Conservation (phyloP, 345 rosid genomes). For the Eucalyptus viminalis region DNA sequence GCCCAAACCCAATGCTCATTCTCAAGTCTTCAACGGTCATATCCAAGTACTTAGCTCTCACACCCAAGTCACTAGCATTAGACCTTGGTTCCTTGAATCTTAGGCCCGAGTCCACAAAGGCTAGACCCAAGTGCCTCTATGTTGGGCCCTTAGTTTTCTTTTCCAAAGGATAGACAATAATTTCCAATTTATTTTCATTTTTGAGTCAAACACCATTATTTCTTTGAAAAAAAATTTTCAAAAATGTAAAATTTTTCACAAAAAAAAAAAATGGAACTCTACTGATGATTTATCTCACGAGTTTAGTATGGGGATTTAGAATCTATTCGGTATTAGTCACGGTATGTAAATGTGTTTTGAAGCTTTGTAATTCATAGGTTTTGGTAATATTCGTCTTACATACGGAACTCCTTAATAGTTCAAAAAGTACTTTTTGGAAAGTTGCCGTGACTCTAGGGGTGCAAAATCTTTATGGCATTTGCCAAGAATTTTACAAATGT, state of each 20-base stretch:
- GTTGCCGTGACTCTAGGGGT: neutral
- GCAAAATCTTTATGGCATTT: neutral
- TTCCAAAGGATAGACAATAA: neutral
- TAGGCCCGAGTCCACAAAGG: neutral
- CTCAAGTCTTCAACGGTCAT: fast-evolving
- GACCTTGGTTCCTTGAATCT: neutral
- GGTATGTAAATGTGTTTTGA: neutral
- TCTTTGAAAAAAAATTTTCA: neutral
- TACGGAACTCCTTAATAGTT: neutral
- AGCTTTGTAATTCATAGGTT: neutral
- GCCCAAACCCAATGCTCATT: neutral
- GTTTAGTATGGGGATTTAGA: neutral
- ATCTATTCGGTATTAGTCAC: neutral
- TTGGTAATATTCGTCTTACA: neutral
- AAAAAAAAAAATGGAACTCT: neutral
- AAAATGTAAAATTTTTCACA: no score
- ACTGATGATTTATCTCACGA: neutral
- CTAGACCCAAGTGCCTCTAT: neutral
- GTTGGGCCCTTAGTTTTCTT: neutral
- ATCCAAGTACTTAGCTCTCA: neutral
- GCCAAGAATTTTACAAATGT: neutral
- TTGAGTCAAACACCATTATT: neutral
- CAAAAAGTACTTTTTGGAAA: neutral
- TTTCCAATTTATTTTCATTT: neutral
- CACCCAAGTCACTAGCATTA: neutral